Evolutionary conservation across 257 asterid species (phyloP).

Genomic region (Nicotiana noctiflora): DNA sequence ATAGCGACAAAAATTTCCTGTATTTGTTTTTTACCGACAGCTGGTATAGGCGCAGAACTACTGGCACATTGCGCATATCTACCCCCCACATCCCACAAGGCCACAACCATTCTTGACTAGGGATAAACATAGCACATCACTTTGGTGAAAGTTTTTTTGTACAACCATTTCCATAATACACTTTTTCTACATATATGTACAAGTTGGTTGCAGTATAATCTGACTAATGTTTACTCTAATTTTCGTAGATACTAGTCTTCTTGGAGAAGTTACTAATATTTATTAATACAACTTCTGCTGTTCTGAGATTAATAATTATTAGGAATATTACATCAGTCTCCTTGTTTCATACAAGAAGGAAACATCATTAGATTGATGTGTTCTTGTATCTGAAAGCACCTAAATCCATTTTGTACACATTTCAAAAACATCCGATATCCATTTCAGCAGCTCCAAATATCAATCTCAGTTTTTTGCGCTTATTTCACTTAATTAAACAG

Average conservation of each 20-base stretch:
- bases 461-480: not conserved
- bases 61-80: not conserved
- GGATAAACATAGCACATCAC: not conserved
- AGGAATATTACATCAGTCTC: not conserved
- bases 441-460: not conserved
- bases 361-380: not conserved
- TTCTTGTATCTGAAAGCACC: not conserved
- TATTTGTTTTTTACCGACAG: not conserved
- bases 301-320: not conserved
- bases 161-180: not conserved
- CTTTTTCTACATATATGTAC: not conserved
- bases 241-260: not conserved
- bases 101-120: not conserved
- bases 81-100: not conserved
- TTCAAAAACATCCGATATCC: not conserved
- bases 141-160: not conserved
- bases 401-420: not conserved
- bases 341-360: not conserved
- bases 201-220: not conserved
- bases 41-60: not conserved
- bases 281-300: not conserved
- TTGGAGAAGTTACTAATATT: not conserved
- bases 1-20: not conserved
- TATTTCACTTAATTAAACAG: not conserved
- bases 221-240: not conserved